Evolutionary conservation across 176 grass and related monocot species (phyloP).

Genomic region (Elymus sibiricus): DNA sequence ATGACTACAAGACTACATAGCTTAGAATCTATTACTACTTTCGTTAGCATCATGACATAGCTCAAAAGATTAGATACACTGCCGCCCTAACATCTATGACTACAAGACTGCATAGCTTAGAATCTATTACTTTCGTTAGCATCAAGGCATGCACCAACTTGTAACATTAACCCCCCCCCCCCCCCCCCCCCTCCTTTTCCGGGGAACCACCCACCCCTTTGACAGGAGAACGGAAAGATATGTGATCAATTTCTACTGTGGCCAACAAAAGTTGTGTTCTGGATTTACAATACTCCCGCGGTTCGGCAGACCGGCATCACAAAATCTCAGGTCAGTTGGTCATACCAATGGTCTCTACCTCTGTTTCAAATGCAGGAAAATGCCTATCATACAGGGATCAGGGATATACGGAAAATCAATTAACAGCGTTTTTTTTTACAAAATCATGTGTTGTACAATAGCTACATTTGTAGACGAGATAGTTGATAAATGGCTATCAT

Average conservation of each 20-base stretch:
- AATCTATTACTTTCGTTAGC: conserved; percentile 48
- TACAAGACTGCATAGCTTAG: neutral
- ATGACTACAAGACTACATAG: neutral
- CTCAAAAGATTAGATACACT: no score
- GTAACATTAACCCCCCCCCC: conserved; percentile 29
- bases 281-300: no score
- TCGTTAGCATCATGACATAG: conserved; percentile 34
- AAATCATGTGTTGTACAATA: no score
- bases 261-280: neutral
- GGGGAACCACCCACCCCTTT: conserved; percentile 19
- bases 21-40: conserved; percentile 52
- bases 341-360: neutral
- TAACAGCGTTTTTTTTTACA: no score
- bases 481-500: no score
- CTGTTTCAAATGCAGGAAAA: neutral
- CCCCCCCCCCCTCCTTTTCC: no score
- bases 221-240: neutral
- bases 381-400: neutral
- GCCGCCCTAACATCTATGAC: no score
- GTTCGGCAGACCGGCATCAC: no score
- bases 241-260: neutral
- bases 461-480: no score
- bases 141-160: conserved; percentile 16
- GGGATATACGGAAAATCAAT: neutral
- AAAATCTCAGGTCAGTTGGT: neutral